Evolutionary conservation across 164 flowering plant genomes (phyloP).

Genomic region (Annona squamosa): DNA sequence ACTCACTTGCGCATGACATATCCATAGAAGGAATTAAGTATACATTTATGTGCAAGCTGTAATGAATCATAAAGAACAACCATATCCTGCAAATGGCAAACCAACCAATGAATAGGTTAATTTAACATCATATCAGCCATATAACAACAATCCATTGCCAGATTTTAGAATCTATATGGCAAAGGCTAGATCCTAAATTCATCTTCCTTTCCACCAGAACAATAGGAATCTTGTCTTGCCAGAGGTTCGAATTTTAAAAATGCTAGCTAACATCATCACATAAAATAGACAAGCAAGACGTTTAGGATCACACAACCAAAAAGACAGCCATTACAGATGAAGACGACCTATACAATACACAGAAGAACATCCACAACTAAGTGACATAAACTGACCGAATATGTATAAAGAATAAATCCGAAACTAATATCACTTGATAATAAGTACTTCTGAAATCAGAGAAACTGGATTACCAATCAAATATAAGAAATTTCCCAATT

Average conservation of each 20-base stretch:
- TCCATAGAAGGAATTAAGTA: constrained; percentile 98
- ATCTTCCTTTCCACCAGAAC: background rate
- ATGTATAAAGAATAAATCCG: too few species aligned
- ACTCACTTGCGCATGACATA: constrained; percentile 99
- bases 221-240: background rate
- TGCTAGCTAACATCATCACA: background rate
- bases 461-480: too few species aligned
- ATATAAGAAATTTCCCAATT: too few species aligned
- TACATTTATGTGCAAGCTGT: constrained; percentile 97
- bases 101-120: background rate
- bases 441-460: too few species aligned
- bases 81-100: constrained; percentile 70
- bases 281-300: background rate
- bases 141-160: background rate
- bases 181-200: background rate
- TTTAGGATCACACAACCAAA: background rate
- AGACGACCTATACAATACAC: background rate
- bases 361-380: background rate
- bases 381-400: too few species aligned
- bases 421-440: too few species aligned
- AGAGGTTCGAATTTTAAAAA: background rate
- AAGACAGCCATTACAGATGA: background rate
- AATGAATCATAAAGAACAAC: constrained; percentile 94
- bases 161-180: background rate
- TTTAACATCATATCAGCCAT: background rate